Conservation (phyloP, 164 flowering plant species). For the Vitis rotundifolia region DNA sequence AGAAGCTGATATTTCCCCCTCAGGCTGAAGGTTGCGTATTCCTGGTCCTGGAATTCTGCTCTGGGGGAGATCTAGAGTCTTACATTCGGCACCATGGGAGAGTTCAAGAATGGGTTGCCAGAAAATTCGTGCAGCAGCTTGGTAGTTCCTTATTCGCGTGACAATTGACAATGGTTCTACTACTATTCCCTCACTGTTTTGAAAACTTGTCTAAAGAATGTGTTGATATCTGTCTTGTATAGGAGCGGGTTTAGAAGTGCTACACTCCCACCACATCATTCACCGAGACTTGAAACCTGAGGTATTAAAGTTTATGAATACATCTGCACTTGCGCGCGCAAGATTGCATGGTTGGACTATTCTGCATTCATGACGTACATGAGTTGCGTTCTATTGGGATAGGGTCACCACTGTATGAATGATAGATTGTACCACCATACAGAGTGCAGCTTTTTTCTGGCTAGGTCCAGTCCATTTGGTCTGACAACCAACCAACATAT, state of each 20-base stretch:
- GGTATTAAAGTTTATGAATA: conserved; percentile 30
- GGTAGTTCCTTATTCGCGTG: conserved; percentile 35
- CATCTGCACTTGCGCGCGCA: no score
- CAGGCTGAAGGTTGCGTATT: conserved; percentile 51
- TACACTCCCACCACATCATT: conserved; percentile 50
- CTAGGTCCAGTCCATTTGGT: not conserved
- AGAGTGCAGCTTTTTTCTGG: conserved; percentile 4
- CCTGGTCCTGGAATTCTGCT: conserved; percentile 66
- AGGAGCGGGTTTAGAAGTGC: conserved; percentile 64
- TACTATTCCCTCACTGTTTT: not conserved
- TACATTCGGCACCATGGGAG: conserved; percentile 56
- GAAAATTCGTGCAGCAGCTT: conserved; percentile 58
- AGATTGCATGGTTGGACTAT: no score
- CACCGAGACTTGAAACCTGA: conserved; percentile 77
- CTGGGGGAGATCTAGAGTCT: conserved; percentile 62
- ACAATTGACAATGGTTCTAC: conserved; percentile 1
- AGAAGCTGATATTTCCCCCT: conserved; percentile 9
- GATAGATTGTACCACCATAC: not conserved
- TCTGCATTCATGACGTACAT: no score
- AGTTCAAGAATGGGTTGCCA: conserved; percentile 50
- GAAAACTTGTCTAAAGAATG: not conserved
- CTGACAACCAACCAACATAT: not conserved
- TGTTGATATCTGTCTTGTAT: conserved; percentile 16
- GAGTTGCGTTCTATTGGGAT: no score
- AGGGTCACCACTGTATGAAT: not conserved